Evolutionary conservation across 23 red algal species (phyloP), one percentile per base, ranked within the genome.

Genomic region (Gracilaria caudata): DNA sequence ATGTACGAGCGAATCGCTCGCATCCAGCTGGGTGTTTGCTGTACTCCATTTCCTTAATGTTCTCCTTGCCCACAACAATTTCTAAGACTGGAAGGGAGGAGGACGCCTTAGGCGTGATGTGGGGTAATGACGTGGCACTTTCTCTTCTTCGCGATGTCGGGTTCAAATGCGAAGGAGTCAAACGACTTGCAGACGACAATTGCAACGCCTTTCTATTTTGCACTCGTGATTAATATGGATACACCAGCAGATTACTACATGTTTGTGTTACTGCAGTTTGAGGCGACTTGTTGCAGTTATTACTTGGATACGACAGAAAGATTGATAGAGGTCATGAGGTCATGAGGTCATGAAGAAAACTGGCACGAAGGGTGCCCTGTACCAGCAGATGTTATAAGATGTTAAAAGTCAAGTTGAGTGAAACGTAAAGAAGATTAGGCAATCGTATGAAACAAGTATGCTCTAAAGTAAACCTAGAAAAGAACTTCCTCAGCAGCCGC

Each of bases 121-220:
- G 86, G 86, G 86, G 86, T 30, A 90, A 90, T 37, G 86, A 90
- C 38, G 23, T 41, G 36, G 86, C 86, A 37, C 23, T 90, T 38
- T 51, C 39, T 5, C 19, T 90, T 33, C 78, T 90, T 51, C 86
- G 86, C 14, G 86, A 90, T 26, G 56, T 81, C 6, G 86, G 86
- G 13, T 80, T 90, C 34, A 78, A 72, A 26, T 90, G 86, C 36
- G 86, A 90, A 7, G 77, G 77, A 32, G 21, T 56, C 34, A 61
- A 70, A 25, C 63, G 60, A 17, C 68, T 90, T 33, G 36, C 73
- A 35, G 86, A 90, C n/a, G 86, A 90, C 60, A 49, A 90, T 57
- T 90, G 86, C 75, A 90, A 90, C 33, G 86, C 71, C 32, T 90
- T 90, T 63, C 78, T 90, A 28, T 90, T 90, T 56, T 78, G 73